Base-by-base conservation (phyloP, 2,329 filamentous ascomycete species). In the Cylindrodendrum hubeiense region DNA sequence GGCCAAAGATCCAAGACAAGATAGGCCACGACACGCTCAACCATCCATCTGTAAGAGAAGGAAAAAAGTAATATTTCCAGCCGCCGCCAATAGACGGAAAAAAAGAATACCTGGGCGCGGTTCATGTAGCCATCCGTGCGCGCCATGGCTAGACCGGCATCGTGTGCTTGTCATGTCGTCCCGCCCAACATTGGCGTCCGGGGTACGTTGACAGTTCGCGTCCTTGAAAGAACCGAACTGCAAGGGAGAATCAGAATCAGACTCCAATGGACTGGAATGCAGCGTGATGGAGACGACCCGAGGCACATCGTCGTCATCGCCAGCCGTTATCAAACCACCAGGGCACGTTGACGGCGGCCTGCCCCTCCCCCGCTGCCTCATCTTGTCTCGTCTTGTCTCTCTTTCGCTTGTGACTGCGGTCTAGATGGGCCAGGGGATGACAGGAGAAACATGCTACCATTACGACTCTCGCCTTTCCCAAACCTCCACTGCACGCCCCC, bases 401-500 rank as follows among this genome's bases (percentile, higher is more conserved):
- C 53, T 58, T 37, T 67, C 46, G 39, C 53, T 26, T 19, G 30
- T 34, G 59, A 21, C 58, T 63, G 47, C 47, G 64, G 59, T 67
- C 70, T 66, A 61, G 41, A 64, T 34, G 41, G 37, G 17, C 9
- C 47, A 50, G 12, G 26, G 47, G 47, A 17, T 2, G 15, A 6
- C 5, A 26, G 44, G 47, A 69, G 63, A 33, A 69, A 56, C 63
- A 58, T 30, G 55, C 61, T 70, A 58, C 71, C 44, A 33, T 43
- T 37, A 28, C 52, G 26, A 21, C 49, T 33, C n/a, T 49, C 41
- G 54, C 28, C 68, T 68, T 39, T 17, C 7, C 15, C 65, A 61
- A 47, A 70, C 53, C 30, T n/a, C 56, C 28, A 30, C 28, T 30
- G 28, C 28, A 30, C 28, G 28, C 28, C 53, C 61, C 44, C 59